Evolutionary conservation across 805 yeast species (phyloP), one percentile per base, ranked within the genome.

Genomic region (Candida vartiovaarae): DNA sequence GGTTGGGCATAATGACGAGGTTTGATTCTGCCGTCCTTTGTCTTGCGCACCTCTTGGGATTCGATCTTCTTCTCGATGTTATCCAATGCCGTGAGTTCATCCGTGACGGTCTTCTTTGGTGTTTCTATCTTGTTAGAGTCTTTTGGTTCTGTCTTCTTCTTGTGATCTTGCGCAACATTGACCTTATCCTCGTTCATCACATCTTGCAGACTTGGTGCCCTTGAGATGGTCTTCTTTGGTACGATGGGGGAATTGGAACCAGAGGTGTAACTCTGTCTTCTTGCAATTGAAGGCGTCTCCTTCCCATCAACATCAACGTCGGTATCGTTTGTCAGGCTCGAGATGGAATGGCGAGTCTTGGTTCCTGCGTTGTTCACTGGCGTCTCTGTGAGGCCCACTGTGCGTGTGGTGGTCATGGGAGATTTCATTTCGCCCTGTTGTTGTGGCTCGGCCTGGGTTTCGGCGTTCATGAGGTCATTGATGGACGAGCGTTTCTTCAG

Each of bases 1-100:
- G 84, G 84, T 38, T 65, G 68, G 10, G 63, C 62, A 60, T 84
- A 84, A 52, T 84, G 65, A 43, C 63, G 74, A 2, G 93, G 90
- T 61, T 82, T 80, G 3, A 93, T 89, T 61, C 82, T 80, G 3
- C 52, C 35, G 30, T 39, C 11, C 9, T 37, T 39, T 28, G 35
- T 7, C 23, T 33, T 20, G n/a, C 26, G 24, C 20, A n/a, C 10
- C 6, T 29, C 27, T 2, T 47, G 6, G 4, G 11, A 32, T 27
- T 41, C 41, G 6, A 32, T 20, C 31, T 32, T 40, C 23, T 50
- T 59, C 36, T 62, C 53, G 11, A 60, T 51, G 36, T 56, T 44
- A 31, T 43, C 42, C 6, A 46, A 34, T 27, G 28, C 28, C 7
- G 10, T 34, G 38, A 49, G 29, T 34, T 47, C 53, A 11, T 47